Conservation (phyloP, 1,139 yeast species). For the Trichomonascaceae sp. region DNA sequence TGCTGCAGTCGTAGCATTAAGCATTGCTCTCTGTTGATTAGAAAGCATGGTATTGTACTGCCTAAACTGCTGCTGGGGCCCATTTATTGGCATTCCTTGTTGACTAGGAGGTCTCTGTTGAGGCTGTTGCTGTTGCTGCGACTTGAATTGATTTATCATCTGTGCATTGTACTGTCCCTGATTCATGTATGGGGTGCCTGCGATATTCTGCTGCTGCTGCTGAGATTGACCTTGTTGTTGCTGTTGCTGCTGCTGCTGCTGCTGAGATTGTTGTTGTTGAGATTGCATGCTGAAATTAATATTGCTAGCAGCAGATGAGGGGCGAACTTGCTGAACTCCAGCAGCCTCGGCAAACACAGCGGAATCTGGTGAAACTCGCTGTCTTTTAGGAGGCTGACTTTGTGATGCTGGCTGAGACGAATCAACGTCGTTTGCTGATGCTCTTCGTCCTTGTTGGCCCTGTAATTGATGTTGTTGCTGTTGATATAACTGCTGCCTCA, state of each 20-base stretch:
- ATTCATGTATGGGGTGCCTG: slow-evolving; percentile 12
- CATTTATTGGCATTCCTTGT: slow-evolving; percentile 9
- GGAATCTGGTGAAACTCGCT: slow-evolving; percentile 35
- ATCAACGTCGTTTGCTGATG: slow-evolving; percentile 12
- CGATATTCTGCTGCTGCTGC: slow-evolving; percentile 20
- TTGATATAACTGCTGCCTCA: slow-evolving; percentile 22
- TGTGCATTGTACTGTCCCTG: slow-evolving; percentile 21
- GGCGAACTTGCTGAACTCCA: slow-evolving; percentile 19
- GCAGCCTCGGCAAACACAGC: slow-evolving; percentile 21
- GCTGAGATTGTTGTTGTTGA: too few relatives aligned
- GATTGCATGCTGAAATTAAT: slow-evolving; percentile 13
- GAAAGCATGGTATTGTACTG: slow-evolving; percentile 23
- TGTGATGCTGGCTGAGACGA: slow-evolving; percentile 28
- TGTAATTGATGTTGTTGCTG: slow-evolving; percentile 23
- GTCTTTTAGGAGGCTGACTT: slow-evolving; percentile 32
- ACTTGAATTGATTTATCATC: slow-evolving; percentile 25
- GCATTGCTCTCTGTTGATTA: slow-evolving; percentile 25
- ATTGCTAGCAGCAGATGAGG: slow-evolving; percentile 6
- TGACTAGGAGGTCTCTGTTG: slow-evolving; percentile 3
- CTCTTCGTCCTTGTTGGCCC: slow-evolving; percentile 22
- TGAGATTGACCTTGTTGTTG: slow-evolving; percentile 14
- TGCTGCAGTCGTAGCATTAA: slow-evolving; percentile 21
- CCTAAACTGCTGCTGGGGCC: slow-evolving; percentile 24
- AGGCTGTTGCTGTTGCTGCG: slow-evolving; percentile 10
- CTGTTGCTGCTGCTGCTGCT: slow-evolving; percentile 21